Evolutionary conservation across 2,329 filamentous ascomycete species (phyloP), one percentile per base, ranked within the genome.

Genomic region (Ascochyta clinopodiicola): DNA sequence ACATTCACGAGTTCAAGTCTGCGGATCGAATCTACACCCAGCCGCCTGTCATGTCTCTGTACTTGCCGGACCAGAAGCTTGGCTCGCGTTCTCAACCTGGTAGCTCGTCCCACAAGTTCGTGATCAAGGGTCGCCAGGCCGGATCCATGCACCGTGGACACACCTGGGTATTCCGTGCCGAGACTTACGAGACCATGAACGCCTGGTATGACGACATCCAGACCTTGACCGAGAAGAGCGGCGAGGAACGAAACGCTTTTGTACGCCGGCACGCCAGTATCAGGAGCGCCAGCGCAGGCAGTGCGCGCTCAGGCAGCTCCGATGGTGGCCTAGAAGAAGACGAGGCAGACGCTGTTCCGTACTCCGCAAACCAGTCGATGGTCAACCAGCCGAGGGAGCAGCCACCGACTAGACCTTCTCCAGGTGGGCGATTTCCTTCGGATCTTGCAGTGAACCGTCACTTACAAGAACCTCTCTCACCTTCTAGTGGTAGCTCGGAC

Each of bases 1-100:
- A 99, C 77, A 84, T 99, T 21, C 95, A 99, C 79, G 95, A 99
- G 78, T 99, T 98, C 84, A 97, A 96, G 75, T 96, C 92, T n/a
- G 92, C 92, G 63, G 94, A 98, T 78, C 93, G 94, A 74, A 89
- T 88, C 60, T 82, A 83, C 66, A 83, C 86, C 56, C 91, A 95
- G 76, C 88, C 90, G 35, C 95, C 95, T 0, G 86, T 98, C 72
- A 97, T 99, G 94, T 98, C 95, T 37, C 82, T 99, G 51, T 96
- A 95, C 73, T 85, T 99, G 25, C 90, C 90, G 6, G 95, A 98
- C 66, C 95, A 98, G 77, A 97, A 96, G 74, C 84, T 99, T 53
- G 95, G 95, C 34, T 96, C 93, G 32, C 92, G 96, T 73, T 97
- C 94, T 9, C 85, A 87, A 57, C 86, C 87, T 56, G 88, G 86